A percentile compares a stretch with the other conserved stretches of the same genome.
These are phyloP conservation scores for Fusarium anthophilum DNA, from an alignment of 2,329 filamentous ascomycete genomes.

Conservation along the genomic window DNA sequence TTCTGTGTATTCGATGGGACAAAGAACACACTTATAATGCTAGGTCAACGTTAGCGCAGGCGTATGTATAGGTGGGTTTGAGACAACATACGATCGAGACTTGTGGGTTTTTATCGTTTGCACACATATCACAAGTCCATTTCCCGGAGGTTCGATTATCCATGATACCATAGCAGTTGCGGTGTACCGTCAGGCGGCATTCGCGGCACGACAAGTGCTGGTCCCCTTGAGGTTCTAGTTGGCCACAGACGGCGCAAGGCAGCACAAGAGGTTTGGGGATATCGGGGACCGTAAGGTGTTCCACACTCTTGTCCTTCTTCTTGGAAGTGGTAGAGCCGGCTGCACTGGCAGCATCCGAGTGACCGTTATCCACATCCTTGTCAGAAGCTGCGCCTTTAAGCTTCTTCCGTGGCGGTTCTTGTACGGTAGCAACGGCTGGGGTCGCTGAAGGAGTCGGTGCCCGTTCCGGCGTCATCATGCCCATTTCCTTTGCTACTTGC, in stretches of 20 bases:
- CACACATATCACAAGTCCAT: slow-evolving; percentile 96
- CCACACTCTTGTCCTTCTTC: slow-evolving; percentile 68
- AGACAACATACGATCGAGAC: slow-evolving; percentile 80
- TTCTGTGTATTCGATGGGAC: slow-evolving; percentile 82
- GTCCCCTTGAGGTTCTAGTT: slow-evolving; percentile 76
- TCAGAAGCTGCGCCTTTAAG: slow-evolving; percentile 64
- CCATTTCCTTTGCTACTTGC: slow-evolving; percentile 69
- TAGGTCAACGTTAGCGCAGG: slow-evolving; percentile 49
- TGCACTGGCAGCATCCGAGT: slow-evolving; percentile 57
- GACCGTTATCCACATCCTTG: slow-evolving; percentile 58
- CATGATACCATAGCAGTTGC: slow-evolving; percentile 87
- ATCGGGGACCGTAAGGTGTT: slow-evolving; percentile 73
- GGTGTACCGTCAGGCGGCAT: slow-evolving; percentile 91
- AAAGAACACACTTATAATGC: slow-evolving; percentile 93
- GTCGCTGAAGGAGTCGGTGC: slow-evolving; percentile 48
- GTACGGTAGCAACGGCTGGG: slow-evolving; percentile 39
- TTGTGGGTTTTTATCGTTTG: slow-evolving; percentile 90
- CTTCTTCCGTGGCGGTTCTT: slow-evolving; percentile 72
- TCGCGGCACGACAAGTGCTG: slow-evolving; percentile 83
- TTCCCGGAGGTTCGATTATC: slow-evolving; percentile 76
- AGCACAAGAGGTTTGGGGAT: slow-evolving; percentile 80
- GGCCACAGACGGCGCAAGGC: slow-evolving; percentile 85
- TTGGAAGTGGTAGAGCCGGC: slow-evolving; percentile 52
- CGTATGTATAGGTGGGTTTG: slow-evolving; percentile 13
- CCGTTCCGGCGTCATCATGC: slow-evolving; percentile 54